Evolutionary conservation across 768 basidiomycete species (phyloP), one percentile per base, ranked within the genome.

Genomic region (Kwoniella pini): DNA sequence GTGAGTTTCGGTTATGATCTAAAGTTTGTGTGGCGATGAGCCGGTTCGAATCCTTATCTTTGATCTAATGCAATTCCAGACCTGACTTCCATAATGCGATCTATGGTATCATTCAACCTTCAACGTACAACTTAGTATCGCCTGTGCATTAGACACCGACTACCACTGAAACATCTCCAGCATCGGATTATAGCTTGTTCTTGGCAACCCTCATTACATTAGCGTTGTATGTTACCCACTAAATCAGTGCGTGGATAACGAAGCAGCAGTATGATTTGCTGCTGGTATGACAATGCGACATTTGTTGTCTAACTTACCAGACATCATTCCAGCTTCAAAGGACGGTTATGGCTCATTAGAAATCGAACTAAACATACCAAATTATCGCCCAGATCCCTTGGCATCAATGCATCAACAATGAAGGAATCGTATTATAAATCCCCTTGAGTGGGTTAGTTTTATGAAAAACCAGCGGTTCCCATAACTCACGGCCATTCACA

Each of bases 31-130:
- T 50, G 48, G 48, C 48, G 48, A 50, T 50, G 48, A 42, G 6
- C 17, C 24, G 21, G 48, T 50, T 31, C 17, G 24, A 50, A 50
- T 50, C 48, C 28, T 50, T 50, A 50, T 50, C 48, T 50, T n/a
- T 33, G 30, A 50, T 50, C 48, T 30, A 50, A 50, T 50, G 28
- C n/a, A 50, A 5, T 31, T n/a, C 24, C 45, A 46, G 45, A 2
- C 4, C 21, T 44, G 11, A 2, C 17, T 2, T 44, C n/a, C n/a
- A n/a, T n/a, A n/a, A n/a, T n/a, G n/a, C n/a, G n/a, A n/a, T n/a
- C n/a, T n/a, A n/a, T n/a, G n/a, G n/a, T n/a, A n/a, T n/a, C n/a
- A n/a, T n/a, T n/a, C n/a, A n/a, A n/a, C n/a, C n/a, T n/a, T n/a
- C n/a, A 13, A 39, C n/a, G n/a, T 22, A 19, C 42, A 22, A 43